Evolutionary conservation across 768 basidiomycete genomes (phyloP), one percentile per base, ranked within the genome.

Genomic region (Imleria badia): DNA sequence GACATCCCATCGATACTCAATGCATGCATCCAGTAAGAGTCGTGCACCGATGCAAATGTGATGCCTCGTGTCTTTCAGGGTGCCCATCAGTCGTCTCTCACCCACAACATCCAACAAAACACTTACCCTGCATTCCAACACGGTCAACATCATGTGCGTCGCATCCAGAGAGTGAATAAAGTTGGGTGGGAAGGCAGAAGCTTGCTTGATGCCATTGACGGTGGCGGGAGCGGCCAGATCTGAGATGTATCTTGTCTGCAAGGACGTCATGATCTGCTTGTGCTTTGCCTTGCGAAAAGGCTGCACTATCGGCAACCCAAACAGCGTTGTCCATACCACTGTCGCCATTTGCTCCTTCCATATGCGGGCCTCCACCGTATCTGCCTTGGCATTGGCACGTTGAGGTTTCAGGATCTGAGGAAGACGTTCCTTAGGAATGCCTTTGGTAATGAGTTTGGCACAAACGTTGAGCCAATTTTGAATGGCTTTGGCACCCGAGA

Each of bases 11-110:
- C 91, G 50, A 98, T 87, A 59, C 80, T 82, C 42, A 75, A 82
- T 0, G 97, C 89, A 66, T 99, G 97, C 5, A 95, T 98, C 97
- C 97, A 99, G 74, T 98, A 99, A 1, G 97, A 98, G 67, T 99
- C 97, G 67, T 99, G 97, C 13, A 99, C 97, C 1, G 94, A 91
- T 1, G 96, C 95, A 69, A 98, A 98, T 0, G 87, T 86, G 60
- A 99, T 65, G 35, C 77, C 79, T 64, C 81, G 82, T 12, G 85
- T 81, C 90, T 94, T 62, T 3, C n/a, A n/a, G 36, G n/a, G 49
- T 12, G 12, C 36, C 13, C 34, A 9, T 69, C 41, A 47, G 53
- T 55, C 20, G 59, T 40, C 38, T 11, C 10, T 26, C 20, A 20
- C 29, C 31, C 10, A 34, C 17, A 5, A 31, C 26, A 4, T 12